Percentiles rank a stretch among this genome's conserved stretches.
phyloP scores from a whole-genome alignment of 2,329 filamentous ascomycete species.

The Clonostachys rosea region DNA sequence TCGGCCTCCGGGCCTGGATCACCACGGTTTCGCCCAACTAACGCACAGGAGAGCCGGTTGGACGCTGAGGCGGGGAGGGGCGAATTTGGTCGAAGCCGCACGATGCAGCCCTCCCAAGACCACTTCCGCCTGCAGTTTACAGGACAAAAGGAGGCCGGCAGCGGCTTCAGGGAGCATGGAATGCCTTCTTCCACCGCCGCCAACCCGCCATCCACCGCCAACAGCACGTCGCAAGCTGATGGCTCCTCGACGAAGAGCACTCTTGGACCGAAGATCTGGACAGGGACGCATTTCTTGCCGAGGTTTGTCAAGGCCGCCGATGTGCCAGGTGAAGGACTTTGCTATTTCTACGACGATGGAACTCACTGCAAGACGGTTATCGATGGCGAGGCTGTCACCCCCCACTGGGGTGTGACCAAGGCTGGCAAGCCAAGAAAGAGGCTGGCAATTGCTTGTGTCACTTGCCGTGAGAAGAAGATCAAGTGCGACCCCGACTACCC shows the following conservation, averaged over 20 bases:
- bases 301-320: constrained; percentile 60
- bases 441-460: constrained; percentile 86
- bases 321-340: constrained; percentile 73
- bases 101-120: constrained; percentile 25
- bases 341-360: constrained; percentile 84
- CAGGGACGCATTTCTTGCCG: constrained; percentile 62
- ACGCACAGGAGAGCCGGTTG: constrained; percentile 24
- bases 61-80: constrained; percentile 26
- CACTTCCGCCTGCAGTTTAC: constrained; percentile 28
- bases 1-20: constrained; percentile 38
- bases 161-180: constrained; percentile 17
- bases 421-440: constrained; percentile 90
- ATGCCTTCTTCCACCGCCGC: constrained; percentile 10
- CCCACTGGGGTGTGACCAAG: constrained; percentile 91
- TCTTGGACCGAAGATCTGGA: constrained; percentile 65
- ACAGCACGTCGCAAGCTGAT: constrained; percentile 17
- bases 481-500: constrained; percentile 89
- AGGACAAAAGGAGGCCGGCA: constrained; percentile 21
- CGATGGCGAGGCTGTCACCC: constrained; percentile 82
- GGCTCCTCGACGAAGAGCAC: constrained; percentile 52
- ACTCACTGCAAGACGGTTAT: constrained; percentile 79
- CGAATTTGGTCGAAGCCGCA: constrained; percentile 39
- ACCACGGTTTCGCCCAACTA: constrained; percentile 24
- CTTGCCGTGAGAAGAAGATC: constrained; percentile 95
- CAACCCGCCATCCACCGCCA: constrained; percentile 18